Conservation (phyloP, 208 protist species). For the Blastocrithidia nonstop region DNA sequence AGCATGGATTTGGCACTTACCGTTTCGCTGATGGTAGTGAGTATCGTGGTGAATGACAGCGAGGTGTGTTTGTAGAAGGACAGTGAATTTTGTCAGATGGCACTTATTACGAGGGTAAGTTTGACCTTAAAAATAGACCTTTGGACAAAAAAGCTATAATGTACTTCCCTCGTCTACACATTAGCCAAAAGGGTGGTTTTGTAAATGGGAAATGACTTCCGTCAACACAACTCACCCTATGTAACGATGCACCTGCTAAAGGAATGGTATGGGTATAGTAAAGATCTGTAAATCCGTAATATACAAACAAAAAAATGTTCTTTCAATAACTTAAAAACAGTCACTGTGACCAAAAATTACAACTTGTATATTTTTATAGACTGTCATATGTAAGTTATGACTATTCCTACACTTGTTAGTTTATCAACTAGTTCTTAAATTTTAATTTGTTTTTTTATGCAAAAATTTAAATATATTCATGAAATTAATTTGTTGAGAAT, state of each 20-base stretch:
- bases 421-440: too few relatives aligned
- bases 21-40: conserved; percentile 68
- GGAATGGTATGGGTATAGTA: conserved; percentile 36
- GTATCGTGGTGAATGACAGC: conserved; percentile 65
- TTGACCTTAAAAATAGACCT: conserved; percentile 78
- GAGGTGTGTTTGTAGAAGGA: conserved; percentile 67
- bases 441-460: too few relatives aligned
- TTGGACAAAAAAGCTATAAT: conserved; percentile 55
- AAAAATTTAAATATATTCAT: too few relatives aligned
- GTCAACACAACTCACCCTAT: conserved; percentile 36
- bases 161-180: conserved; percentile 47
- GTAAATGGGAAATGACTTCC: conserved; percentile 67
- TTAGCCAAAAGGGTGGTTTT: conserved; percentile 58
- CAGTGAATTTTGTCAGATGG: conserved; percentile 81
- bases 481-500: too few relatives aligned
- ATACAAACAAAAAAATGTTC: too few relatives aligned
- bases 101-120: conserved; percentile 79
- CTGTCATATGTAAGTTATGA: too few relatives aligned
- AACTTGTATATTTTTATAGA: too few relatives aligned
- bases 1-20: conserved; percentile 84
- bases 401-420: too few relatives aligned
- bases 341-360: too few relatives aligned
- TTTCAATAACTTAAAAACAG: too few relatives aligned
- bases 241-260: too few relatives aligned
- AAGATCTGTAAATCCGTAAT: too few relatives aligned